Evolutionary conservation across 2,329 filamentous ascomycete genomes (phyloP), one percentile per base, ranked within the genome.

Genomic region (Aspergillus bombycis): DNA sequence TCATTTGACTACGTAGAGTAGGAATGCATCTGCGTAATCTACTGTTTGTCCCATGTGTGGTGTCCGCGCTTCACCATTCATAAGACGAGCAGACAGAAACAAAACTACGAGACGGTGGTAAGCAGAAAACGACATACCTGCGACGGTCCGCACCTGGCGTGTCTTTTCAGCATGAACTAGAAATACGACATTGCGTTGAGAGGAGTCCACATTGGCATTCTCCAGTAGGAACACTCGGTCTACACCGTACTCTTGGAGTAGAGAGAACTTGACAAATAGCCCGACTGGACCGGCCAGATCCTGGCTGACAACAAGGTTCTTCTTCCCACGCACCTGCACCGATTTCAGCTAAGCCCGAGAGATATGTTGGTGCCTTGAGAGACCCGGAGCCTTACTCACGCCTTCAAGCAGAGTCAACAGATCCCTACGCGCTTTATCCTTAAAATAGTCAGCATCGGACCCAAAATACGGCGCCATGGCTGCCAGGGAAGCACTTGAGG

Each of bases 141-240:
- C 93, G 83, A 98, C 94, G 63, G 88, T 85, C 77, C 93, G 89
- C 60, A 94, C 90, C 74, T 95, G 91, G 68, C 87, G 91, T 62
- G 91, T 90, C 77, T 92, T 94, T 80, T 98, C 95, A 66, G 93
- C 94, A 73, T 94, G 87, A 21, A 93, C 91, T 70, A 99, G 87
- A 81, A 98, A 99, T 69, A 99, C 87, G 67, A 99, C 88, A 84
- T 97, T 99, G 74, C 92, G 89, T 81, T 98, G 95, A 74, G 91
- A 96, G 21, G 93, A 91, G 79, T 98, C 94, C 78, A 93, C 90
- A 80, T 99, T 98, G 74, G 91, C 88, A 80, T 97, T 98, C 79
- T 99, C 95, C 54, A 99, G 84, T 74, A 97, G 91, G 83, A 98
- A 99, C 70, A 97, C 92, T 79, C 96, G 96, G 79, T 98, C 94